Percentiles rank a stretch among this genome's conserved stretches.
Conservation (phyloP, 176 grass and related monocot genomes). For the Oryza glaberrima region DNA sequence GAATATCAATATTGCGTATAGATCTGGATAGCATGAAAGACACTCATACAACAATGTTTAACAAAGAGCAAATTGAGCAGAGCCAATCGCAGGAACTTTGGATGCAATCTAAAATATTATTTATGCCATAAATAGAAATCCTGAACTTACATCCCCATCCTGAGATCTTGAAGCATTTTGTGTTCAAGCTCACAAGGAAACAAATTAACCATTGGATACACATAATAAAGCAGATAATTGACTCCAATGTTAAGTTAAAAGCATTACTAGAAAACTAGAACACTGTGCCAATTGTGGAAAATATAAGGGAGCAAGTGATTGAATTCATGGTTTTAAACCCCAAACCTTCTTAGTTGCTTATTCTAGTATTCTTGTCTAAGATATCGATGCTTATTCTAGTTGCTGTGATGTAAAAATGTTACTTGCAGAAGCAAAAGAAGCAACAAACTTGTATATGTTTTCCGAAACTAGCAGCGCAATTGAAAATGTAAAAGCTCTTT, state of each 20-base stretch:
- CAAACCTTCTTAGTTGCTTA: background rate
- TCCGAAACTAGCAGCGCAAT: slow-evolving; percentile 23
- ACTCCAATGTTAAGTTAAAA: background rate
- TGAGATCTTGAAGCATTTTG: slow-evolving; percentile 8
- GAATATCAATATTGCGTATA: slow-evolving; percentile 18
- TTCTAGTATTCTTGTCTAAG: background rate
- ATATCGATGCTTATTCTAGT: slow-evolving; percentile 7
- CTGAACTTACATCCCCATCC: background rate
- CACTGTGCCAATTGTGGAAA: background rate
- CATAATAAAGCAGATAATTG: background rate
- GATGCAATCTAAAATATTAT: slow-evolving; percentile 1
- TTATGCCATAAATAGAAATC: slow-evolving; percentile 24
- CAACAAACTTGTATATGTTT: background rate
- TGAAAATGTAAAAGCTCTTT: background rate
- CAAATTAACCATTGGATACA: background rate
- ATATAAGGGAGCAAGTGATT: too few species aligned
- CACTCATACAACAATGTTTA: slow-evolving; percentile 30
- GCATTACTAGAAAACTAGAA: background rate
- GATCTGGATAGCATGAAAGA: slow-evolving; percentile 30
- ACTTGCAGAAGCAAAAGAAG: slow-evolving; percentile 14
- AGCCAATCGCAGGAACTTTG: background rate
- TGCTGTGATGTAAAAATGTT: background rate
- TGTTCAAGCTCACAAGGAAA: background rate
- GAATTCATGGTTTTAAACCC: background rate
- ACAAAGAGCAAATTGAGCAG: slow-evolving; percentile 1